Conservation (phyloP, 129 eudicot species). For the Sambucus nigra region DNA sequence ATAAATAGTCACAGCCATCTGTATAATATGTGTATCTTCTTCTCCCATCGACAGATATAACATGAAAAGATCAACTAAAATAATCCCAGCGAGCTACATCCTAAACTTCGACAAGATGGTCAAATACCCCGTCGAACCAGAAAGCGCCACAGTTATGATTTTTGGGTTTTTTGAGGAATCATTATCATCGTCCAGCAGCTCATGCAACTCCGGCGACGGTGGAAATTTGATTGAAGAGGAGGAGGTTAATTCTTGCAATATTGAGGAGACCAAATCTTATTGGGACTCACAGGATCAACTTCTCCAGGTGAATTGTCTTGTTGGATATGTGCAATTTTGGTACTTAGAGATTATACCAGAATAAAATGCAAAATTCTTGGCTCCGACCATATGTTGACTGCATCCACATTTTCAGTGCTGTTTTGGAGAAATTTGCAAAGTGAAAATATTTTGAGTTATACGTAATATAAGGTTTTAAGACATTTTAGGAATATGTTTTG, state of each 20-base stretch:
- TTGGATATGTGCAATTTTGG: neutral
- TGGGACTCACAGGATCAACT: slow-evolving; percentile 60
- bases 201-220: slow-evolving; percentile 23
- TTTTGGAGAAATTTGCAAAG: no score
- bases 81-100: neutral
- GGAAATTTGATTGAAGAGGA: slow-evolving; percentile 19
- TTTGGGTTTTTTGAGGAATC: slow-evolving; percentile 50
- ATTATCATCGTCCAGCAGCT: slow-evolving; percentile 29
- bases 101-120: neutral
- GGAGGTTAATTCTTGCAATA: slow-evolving; percentile 21
- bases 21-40: neutral
- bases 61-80: slow-evolving; percentile 13
- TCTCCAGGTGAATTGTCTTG: slow-evolving; percentile 31
- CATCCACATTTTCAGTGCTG: no score
- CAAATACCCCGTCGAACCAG: slow-evolving; percentile 9
- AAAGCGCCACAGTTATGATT: slow-evolving; percentile 27
- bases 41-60: slow-evolving; percentile 10
- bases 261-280: slow-evolving; percentile 32
- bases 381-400: no score
- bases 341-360: no score
- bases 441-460: no score
- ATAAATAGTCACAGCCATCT: slow-evolving; percentile 16
- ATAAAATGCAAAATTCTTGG: no score
- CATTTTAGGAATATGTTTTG: no score
- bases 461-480: no score